These are phyloP conservation scores for Umbilicus rupestris DNA, from an alignment of 164 flowering plant species.

Conservation along the genomic window DNA sequence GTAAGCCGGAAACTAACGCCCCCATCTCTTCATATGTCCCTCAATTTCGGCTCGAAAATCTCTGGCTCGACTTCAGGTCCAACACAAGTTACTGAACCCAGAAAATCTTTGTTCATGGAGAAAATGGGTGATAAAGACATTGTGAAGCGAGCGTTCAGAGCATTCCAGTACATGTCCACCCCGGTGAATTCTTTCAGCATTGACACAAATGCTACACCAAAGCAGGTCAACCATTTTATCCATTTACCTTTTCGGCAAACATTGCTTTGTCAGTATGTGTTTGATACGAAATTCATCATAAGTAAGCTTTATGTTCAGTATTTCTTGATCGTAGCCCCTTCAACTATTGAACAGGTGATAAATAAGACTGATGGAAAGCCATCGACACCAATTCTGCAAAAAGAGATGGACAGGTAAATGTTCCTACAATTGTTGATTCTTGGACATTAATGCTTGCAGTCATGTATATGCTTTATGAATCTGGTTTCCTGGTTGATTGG, in stretches of 20 bases:
- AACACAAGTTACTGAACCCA: conserved; percentile 22
- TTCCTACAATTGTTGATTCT: not conserved
- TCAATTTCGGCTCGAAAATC: conserved; percentile 29
- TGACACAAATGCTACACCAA: conserved; percentile 18
- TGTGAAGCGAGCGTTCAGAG: conserved; percentile 72
- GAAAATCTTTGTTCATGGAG: conserved; percentile 75
- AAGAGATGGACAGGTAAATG: conserved; percentile 51
- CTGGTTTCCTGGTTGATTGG: not conserved
- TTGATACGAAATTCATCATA: not conserved
- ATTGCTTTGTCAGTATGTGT: not conserved
- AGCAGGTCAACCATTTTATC: conserved; percentile 33
- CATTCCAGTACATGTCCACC: conserved; percentile 47
- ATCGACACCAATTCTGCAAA: conserved; percentile 20
- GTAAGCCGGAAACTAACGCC: conserved; percentile 32
- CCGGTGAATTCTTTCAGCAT: conserved; percentile 24
- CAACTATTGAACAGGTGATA: conserved; percentile 24
- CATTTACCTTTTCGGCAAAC: not conserved
- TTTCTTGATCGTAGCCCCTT: not conserved
- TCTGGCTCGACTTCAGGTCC: conserved; percentile 28
- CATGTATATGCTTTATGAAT: conserved; percentile 3
- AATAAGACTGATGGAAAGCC: conserved; percentile 25
- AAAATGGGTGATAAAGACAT: conserved; percentile 89
- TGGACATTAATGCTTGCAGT: conserved; percentile 4
- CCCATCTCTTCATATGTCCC: conserved; percentile 48
- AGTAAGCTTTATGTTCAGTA: not conserved